phyloP scores from a whole-genome alignment of 331 rosid species.

The Acacia pycnantha region DNA sequence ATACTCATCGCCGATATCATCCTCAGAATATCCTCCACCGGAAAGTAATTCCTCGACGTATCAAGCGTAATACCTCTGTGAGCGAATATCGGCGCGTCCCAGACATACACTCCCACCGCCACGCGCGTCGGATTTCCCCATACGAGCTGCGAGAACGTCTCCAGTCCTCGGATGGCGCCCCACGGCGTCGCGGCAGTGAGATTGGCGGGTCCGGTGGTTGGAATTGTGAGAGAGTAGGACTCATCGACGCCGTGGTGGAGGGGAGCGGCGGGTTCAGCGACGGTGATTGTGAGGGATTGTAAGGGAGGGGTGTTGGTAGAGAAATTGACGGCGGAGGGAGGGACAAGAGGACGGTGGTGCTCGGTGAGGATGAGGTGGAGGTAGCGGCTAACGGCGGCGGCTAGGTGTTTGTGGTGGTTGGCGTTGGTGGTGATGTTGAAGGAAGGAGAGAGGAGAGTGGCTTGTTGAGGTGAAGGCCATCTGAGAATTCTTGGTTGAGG shows the following conservation, averaged over 20 bases:
- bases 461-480: constrained; percentile 46
- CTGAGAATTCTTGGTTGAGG: constrained; percentile 66
- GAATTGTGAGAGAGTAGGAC: constrained; percentile 58
- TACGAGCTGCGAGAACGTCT: constrained; percentile 73
- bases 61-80: constrained; percentile 74
- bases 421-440: constrained; percentile 50
- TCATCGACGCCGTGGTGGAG: constrained; percentile 68
- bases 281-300: constrained; percentile 32
- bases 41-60: constrained; percentile 77
- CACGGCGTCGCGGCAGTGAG: constrained; percentile 49
- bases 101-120: constrained; percentile 44
- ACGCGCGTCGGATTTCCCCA: constrained; percentile 60
- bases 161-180: constrained; percentile 86
- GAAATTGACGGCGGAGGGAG: constrained; percentile 30
- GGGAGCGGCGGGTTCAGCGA: constrained; percentile 39
- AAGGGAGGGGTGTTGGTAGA: constrained; percentile 44
- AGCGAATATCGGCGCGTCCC: constrained; percentile 59
- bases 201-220: constrained; percentile 34
- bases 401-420: constrained; percentile 40
- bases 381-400: constrained; percentile 58
- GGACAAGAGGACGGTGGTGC: constrained; percentile 54
- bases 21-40: constrained; percentile 60
- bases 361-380: constrained; percentile 52
- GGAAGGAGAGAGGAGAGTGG: constrained; percentile 55
- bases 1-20: constrained; percentile 64